These are phyloP conservation scores for Aspergillus sp. DNA, from an alignment of 2,329 filamentous ascomycete species.

Conservation along the genomic window DNA sequence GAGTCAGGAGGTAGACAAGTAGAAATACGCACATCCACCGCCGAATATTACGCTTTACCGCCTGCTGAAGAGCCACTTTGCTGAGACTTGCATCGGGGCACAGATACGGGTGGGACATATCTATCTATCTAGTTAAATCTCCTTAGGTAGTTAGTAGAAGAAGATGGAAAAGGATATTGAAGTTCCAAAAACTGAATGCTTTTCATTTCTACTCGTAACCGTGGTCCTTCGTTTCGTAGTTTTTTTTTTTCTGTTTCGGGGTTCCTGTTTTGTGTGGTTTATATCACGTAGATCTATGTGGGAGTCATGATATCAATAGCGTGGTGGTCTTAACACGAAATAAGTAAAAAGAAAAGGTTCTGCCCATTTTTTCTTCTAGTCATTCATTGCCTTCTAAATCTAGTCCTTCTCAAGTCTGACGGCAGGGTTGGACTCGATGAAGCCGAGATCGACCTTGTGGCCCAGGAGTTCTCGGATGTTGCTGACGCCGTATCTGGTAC, in stretches of 20 bases:
- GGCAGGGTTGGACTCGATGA: conserved; percentile 88
- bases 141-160: no score
- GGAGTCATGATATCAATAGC: background rate
- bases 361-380: background rate
- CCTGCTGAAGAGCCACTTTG: conserved; percentile 66
- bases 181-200: background rate
- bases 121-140: background rate
- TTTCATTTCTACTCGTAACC: conserved; percentile 1
- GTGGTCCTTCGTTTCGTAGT: background rate
- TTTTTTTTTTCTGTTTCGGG: background rate
- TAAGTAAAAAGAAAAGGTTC: background rate
- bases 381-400: conserved; percentile 20
- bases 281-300: background rate
- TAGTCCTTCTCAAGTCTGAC: conserved; percentile 86
- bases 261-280: background rate
- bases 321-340: background rate
- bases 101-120: conserved; percentile 68
- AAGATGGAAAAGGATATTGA: no score
- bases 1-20: conserved; percentile 45
- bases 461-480: conserved; percentile 92
- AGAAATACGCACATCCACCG: conserved; percentile 30
- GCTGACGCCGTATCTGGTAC: conserved; percentile 64
- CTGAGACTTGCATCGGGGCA: conserved; percentile 62
- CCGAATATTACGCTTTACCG: conserved; percentile 39
- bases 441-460: conserved; percentile 91